A percentile compares a stretch with the other conserved stretches of the same genome.
Conservation (phyloP, 768 basidiomycete genomes). For the Kockovaella imperatae region DNA sequence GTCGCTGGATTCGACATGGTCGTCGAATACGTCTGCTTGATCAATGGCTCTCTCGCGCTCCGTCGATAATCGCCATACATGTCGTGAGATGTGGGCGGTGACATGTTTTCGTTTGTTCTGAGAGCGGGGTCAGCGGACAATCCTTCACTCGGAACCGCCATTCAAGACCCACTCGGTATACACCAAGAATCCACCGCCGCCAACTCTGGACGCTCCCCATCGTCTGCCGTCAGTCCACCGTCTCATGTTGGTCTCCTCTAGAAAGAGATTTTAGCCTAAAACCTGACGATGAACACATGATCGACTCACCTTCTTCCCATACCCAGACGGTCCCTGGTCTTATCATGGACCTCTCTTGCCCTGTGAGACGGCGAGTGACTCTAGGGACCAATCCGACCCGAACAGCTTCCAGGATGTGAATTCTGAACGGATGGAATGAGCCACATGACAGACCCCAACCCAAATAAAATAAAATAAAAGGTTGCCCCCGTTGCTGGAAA, state of each 20-base stretch:
- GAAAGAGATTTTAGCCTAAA: not conserved
- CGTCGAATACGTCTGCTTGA: constrained; percentile 43
- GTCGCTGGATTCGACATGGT: constrained; percentile 31
- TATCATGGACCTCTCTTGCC: constrained; percentile 35
- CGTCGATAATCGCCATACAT: constrained; percentile 5
- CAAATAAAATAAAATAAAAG: too few relatives aligned
- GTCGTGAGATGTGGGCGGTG: constrained; percentile 12
- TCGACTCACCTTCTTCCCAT: constrained; percentile 40
- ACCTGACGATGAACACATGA: not conserved
- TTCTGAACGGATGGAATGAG: too few relatives aligned
- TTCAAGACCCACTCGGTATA: constrained; percentile 32
- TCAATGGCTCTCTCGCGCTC: constrained; percentile 20
- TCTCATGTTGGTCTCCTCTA: constrained; percentile 42
- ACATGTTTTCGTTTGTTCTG: constrained; percentile 1
- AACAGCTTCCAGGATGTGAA: constrained; percentile 40
- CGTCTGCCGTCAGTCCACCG: constrained; percentile 38
- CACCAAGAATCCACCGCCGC: constrained; percentile 36
- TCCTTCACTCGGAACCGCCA: not conserved
- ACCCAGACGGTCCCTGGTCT: constrained; percentile 40
- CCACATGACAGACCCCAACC: not conserved
- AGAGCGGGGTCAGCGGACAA: not conserved
- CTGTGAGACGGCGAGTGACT: constrained; percentile 39
- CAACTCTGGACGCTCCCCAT: constrained; percentile 39
- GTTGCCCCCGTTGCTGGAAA: too few relatives aligned
- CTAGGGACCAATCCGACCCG: constrained; percentile 35